These are phyloP conservation scores for Phyllosticta ampelicida DNA, from an alignment of 2,329 filamentous ascomycete species.

Conservation along the genomic window DNA sequence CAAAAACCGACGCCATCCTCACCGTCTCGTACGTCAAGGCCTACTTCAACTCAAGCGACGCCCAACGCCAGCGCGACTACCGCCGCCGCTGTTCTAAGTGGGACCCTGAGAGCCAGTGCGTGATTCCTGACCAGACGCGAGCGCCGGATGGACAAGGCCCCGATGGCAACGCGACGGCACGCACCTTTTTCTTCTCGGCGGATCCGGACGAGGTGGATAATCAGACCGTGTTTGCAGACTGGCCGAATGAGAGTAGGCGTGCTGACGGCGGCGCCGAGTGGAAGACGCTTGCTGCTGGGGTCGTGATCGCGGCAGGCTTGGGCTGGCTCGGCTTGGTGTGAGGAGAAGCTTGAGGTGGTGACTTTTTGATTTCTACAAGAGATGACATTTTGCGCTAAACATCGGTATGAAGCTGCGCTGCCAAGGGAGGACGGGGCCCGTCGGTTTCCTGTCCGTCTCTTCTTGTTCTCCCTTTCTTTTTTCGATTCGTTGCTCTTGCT, in stretches of 20 bases:
- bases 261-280: not conserved
- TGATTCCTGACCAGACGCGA: slow-evolving; percentile 23
- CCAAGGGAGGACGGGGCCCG: not conserved
- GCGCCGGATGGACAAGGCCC: slow-evolving; percentile 19
- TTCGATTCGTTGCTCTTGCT: not conserved
- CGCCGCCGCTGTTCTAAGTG: slow-evolving; percentile 21
- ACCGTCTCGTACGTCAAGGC: slow-evolving; percentile 61
- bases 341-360: not conserved
- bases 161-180: slow-evolving; percentile 17
- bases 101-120: slow-evolving; percentile 18
- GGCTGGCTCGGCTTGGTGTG: not conserved
- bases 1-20: slow-evolving; percentile 49
- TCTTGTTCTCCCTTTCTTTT: not conserved
- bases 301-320: slow-evolving; percentile 3
- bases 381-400: not conserved
- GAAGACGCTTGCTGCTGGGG: not conserved
- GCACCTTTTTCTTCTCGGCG: slow-evolving; percentile 28
- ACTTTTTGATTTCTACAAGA: not conserved
- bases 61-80: slow-evolving; percentile 20
- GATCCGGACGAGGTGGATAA: slow-evolving; percentile 19
- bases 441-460: not conserved
- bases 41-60: slow-evolving; percentile 63
- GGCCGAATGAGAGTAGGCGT: not conserved
- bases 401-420: not conserved
- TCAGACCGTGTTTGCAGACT: slow-evolving; percentile 17